Conservation (phyloP, 352 stramenopile genomes). For the Pythium vanterpoolii region DNA sequence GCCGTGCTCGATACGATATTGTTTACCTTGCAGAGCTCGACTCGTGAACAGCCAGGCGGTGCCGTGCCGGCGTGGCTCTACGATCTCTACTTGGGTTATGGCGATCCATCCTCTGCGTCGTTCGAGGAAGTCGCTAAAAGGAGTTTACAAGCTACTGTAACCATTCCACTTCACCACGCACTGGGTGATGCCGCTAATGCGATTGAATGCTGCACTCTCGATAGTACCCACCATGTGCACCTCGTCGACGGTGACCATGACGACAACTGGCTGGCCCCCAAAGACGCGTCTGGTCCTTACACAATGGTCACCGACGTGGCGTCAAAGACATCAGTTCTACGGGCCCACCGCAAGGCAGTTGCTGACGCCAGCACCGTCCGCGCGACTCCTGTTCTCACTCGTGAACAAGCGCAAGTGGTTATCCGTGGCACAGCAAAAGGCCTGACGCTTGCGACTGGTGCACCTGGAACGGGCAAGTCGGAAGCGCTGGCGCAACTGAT, state of each 20-base stretch:
- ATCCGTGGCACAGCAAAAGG: conserved; percentile 90
- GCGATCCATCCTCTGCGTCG: conserved; percentile 80
- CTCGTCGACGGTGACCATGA: conserved; percentile 39
- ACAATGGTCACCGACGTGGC: conserved; percentile 42
- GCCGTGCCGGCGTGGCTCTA: conserved; percentile 92
- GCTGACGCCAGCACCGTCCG: background rate
- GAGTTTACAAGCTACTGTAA: conserved; percentile 30
- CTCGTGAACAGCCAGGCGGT: conserved; percentile 21
- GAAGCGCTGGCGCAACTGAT: conserved; percentile 94
- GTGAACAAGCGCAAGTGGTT: conserved; percentile 90
- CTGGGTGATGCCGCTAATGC: conserved; percentile 50
- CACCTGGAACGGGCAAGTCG: conserved; percentile 77
- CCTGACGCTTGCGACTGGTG: conserved; percentile 93
- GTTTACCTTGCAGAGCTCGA: background rate
- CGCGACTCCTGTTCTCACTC: conserved; percentile 70
- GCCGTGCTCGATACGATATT: conserved; percentile 89
- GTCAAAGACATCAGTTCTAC: conserved; percentile 30
- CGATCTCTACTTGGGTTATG: conserved; percentile 94
- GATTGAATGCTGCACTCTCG: conserved; percentile 29
- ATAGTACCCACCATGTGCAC: background rate
- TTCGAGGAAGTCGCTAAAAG: conserved; percentile 58
- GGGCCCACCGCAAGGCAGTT: conserved; percentile 24
- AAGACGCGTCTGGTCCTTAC: conserved; percentile 47
- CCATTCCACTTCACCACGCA: conserved; percentile 37
- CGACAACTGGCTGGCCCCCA: conserved; percentile 25